These are phyloP conservation scores for Gigaspora rosea DNA, from an alignment of 192 early-diverging fungal species.

Conservation along the genomic window DNA sequence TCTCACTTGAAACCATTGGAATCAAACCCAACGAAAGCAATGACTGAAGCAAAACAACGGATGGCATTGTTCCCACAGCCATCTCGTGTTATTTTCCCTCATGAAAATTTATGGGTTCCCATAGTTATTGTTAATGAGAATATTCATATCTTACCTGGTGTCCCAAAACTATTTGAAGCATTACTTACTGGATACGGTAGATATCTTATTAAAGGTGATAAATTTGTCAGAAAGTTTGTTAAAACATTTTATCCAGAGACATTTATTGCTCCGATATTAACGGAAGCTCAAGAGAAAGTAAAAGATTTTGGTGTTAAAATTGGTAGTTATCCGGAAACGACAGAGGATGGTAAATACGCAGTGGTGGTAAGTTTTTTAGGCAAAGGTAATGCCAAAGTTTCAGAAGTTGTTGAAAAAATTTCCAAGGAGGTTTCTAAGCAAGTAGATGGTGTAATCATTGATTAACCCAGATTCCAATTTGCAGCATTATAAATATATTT, in stretches of 20 bases:
- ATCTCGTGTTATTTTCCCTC: conserved; percentile 45
- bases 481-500: too few species aligned
- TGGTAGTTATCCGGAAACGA: conserved; percentile 59
- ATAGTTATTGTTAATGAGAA: conserved; percentile 66
- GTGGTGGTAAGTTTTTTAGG: conserved; percentile 50
- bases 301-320: conserved; percentile 44
- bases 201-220: conserved; percentile 30
- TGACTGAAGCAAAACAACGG: conserved; percentile 48
- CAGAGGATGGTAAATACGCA: conserved; percentile 38
- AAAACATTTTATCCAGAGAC: conserved; percentile 49
- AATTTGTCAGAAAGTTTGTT: conserved; percentile 48
- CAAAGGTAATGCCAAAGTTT: too few species aligned
- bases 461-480: too few species aligned
- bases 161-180: conserved; percentile 65
- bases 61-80: conserved; percentile 67
- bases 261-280: conserved; percentile 48
- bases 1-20: background rate
- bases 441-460: too few species aligned
- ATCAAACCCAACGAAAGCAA: background rate
- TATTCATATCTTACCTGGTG: conserved; percentile 68
- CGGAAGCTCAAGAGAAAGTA: conserved; percentile 38
- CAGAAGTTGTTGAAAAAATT: too few species aligned
- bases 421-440: too few species aligned
- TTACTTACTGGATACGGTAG: conserved; percentile 38
- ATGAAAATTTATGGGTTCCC: conserved; percentile 67